Percentiles rank a stretch among this genome's conserved stretches.
These are phyloP conservation scores for Ganoderma sinense DNA, from an alignment of 1,284 basidiomycete genomes.

Conservation along the genomic window DNA sequence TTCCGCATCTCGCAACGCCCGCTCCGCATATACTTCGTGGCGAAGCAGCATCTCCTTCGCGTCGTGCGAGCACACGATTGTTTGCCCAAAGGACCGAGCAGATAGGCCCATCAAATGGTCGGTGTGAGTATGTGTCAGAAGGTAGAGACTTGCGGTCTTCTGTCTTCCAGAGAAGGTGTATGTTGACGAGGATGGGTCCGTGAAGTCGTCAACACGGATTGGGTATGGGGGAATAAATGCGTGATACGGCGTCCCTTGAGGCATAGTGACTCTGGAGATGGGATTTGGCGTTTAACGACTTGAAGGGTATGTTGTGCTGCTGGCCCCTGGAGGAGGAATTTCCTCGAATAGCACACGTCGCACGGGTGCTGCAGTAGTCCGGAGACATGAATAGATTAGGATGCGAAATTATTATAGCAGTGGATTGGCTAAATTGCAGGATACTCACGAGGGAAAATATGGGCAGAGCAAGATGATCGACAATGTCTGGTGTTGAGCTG, in stretches of 20 bases:
- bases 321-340: constrained; percentile 1
- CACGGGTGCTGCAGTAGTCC: background rate
- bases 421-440: too few relatives aligned
- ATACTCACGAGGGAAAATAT: too few relatives aligned
- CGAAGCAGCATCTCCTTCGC: constrained; percentile 85
- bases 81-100: constrained; percentile 71
- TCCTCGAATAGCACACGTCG: constrained; percentile 5
- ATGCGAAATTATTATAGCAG: background rate
- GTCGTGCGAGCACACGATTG: constrained; percentile 79
- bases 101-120: constrained; percentile 81
- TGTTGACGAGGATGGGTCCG: constrained; percentile 40
- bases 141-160: constrained; percentile 66
- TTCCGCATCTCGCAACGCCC: constrained; percentile 61
- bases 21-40: constrained; percentile 74
- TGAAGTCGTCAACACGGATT: constrained; percentile 85
- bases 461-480: background rate
- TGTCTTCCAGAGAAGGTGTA: constrained; percentile 33
- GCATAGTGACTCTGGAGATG: constrained; percentile 52
- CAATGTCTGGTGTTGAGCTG: background rate
- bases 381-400: background rate
- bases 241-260: constrained; percentile 72
- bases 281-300: background rate
- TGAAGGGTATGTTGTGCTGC: background rate
- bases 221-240: constrained; percentile 74
- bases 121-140: constrained; percentile 86